Conservation (phyloP, 306 rosid genomes). For the Begonia loranthoides region DNA sequence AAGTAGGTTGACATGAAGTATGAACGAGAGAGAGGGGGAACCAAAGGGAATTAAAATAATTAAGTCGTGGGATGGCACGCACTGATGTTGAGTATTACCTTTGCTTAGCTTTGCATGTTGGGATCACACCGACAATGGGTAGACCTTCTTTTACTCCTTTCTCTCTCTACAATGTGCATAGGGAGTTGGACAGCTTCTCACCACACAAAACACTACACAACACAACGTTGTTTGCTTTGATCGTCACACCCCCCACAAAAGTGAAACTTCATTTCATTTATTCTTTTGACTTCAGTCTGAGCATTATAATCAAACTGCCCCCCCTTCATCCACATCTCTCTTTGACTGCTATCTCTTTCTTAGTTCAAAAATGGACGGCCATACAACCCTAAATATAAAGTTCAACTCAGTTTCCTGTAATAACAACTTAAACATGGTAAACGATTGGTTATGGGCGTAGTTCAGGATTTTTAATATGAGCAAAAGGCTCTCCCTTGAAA, state of each 20-base stretch:
- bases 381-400: neutral
- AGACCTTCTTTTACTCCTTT: conserved; percentile 3
- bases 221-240: neutral
- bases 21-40: too few relatives aligned
- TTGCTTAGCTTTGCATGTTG: conserved; percentile 26
- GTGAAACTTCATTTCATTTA: conserved; percentile 8
- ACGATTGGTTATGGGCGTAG: too few relatives aligned
- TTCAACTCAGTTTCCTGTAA: neutral
- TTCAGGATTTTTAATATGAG: too few relatives aligned
- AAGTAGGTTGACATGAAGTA: too few relatives aligned
- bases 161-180: neutral
- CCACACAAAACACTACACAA: conserved; percentile 5
- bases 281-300: neutral
- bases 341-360: neutral
- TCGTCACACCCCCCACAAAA: too few relatives aligned
- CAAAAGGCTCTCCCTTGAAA: neutral
- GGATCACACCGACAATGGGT: conserved; percentile 23
- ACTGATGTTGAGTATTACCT: conserved; percentile 6
- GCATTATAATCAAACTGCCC: neutral
- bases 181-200: conserved; percentile 8
- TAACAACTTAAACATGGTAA: too few relatives aligned
- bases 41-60: too few relatives aligned
- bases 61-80: neutral
- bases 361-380: neutral
- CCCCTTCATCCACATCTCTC: neutral